phyloP scores from a whole-genome alignment of 73 alveolate genomes.

The Diophrys appendiculata region DNA sequence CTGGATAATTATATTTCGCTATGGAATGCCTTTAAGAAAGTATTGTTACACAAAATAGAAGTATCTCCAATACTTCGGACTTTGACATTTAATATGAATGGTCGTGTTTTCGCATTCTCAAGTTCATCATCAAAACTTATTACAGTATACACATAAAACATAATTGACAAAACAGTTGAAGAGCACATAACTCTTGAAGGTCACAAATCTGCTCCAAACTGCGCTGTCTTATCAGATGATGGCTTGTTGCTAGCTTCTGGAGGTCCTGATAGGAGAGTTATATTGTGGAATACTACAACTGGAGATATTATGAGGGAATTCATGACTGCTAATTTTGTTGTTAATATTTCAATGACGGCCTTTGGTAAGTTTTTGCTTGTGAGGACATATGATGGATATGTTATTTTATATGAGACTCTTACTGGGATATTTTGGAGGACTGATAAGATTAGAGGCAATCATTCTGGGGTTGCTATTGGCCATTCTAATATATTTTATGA shows the following conservation, averaged over 20 bases:
- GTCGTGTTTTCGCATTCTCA: constrained; percentile 34
- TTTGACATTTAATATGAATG: constrained; percentile 49
- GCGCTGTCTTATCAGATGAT: constrained; percentile 26
- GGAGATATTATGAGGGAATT: constrained; percentile 42
- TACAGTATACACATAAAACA: constrained; percentile 27
- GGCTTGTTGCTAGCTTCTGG: constrained; percentile 43
- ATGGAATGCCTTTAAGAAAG: constrained; percentile 33
- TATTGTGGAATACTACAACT: constrained; percentile 22
- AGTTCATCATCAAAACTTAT: not conserved
- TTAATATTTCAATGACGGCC: constrained; percentile 12
- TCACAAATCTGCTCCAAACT: constrained; percentile 34
- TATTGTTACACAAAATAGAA: constrained; percentile 24
- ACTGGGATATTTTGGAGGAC: constrained; percentile 57
- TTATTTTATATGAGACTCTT: constrained; percentile 31
- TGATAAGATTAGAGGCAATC: constrained; percentile 40
- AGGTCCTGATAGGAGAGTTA: constrained; percentile 23
- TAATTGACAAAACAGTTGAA: constrained; percentile 15
- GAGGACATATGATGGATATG: constrained; percentile 20
- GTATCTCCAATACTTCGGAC: not conserved
- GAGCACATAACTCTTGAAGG: constrained; percentile 1
- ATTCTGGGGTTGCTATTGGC: constrained; percentile 31
- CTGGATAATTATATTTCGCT: constrained; percentile 45
- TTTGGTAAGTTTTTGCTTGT: constrained; percentile 39
- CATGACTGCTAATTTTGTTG: constrained; percentile 14
- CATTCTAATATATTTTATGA: constrained; percentile 37